These are phyloP conservation scores for Debaryomyces hansenii DNA, from an alignment of 805 yeast genomes.

Conservation along the genomic window DNA sequence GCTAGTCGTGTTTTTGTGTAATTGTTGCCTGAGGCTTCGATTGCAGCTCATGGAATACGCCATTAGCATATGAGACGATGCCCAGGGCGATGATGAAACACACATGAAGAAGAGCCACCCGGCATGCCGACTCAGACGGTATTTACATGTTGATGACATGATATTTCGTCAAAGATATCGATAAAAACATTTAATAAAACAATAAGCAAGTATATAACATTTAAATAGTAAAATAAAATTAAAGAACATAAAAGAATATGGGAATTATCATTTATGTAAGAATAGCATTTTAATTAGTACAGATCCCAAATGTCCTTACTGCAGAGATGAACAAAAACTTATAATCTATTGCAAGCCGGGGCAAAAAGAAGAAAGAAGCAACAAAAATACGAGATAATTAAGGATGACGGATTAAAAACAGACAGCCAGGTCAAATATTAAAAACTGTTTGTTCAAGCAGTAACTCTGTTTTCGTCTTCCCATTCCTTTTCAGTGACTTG, in stretches of 20 bases:
- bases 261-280: neutral
- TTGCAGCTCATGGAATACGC: too few relatives aligned
- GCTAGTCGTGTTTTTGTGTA: too few relatives aligned
- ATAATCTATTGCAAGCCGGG: neutral
- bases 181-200: constrained; percentile 1
- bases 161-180: neutral
- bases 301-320: neutral
- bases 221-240: neutral
- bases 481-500: constrained; percentile 58
- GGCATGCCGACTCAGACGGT: too few relatives aligned
- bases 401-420: too few relatives aligned
- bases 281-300: neutral
- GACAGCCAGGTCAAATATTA: too few relatives aligned
- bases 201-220: neutral
- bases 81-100: too few relatives aligned
- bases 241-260: neutral
- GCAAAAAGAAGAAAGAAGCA: neutral
- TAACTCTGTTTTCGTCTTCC: constrained; percentile 19
- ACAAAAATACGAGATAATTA: too few relatives aligned
- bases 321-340: neutral
- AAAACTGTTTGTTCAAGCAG: neutral
- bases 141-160: too few relatives aligned
- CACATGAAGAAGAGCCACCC: too few relatives aligned
- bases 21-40: too few relatives aligned
- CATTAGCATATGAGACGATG: too few relatives aligned